Evolutionary conservation across 2,329 filamentous ascomycete genomes (phyloP).

Genomic region (Aspergillus fructus): DNA sequence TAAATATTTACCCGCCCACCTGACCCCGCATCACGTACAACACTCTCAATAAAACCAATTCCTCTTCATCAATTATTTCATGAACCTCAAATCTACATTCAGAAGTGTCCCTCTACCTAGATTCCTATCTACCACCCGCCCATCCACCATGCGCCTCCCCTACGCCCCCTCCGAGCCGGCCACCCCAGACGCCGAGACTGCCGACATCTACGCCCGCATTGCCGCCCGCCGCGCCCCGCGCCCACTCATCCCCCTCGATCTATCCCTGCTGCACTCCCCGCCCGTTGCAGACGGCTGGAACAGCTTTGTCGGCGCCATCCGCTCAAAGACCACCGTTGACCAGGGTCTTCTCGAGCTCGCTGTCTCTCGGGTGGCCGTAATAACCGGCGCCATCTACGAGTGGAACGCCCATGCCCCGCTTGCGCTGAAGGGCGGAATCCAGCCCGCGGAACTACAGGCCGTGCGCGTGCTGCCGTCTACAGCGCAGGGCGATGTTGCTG

Average conservation of each 20-base stretch:
- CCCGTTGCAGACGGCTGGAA: constrained; percentile 71
- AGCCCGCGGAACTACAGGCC: constrained; percentile 49
- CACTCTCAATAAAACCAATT: background rate
- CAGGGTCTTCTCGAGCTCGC: constrained; percentile 67
- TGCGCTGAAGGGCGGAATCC: constrained; percentile 40
- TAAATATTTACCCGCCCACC: constrained; percentile 15
- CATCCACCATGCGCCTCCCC: constrained; percentile 34
- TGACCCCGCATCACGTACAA: background rate
- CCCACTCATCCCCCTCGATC: constrained; percentile 72
- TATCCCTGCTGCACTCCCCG: constrained; percentile 72
- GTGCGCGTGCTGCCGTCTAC: constrained; percentile 56
- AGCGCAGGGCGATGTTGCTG: constrained; percentile 25
- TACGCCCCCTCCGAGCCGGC: constrained; percentile 32
- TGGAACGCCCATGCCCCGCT: constrained; percentile 79
- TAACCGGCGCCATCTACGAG: constrained; percentile 81
- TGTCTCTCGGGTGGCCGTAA: constrained; percentile 75
- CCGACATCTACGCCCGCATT: constrained; percentile 62
- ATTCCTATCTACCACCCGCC: background rate
- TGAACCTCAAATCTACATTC: background rate
- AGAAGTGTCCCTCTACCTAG: background rate
- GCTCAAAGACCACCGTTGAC: constrained; percentile 50
- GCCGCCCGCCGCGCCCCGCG: constrained; percentile 65
- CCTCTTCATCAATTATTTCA: background rate
- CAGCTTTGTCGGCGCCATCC: constrained; percentile 56
- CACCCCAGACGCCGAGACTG: constrained; percentile 25